Percentiles rank a stretch among this genome's conserved stretches.
These are phyloP conservation scores for Lecanicillium sp. DNA, from an alignment of 2,329 filamentous ascomycete genomes.

Conservation along the genomic window DNA sequence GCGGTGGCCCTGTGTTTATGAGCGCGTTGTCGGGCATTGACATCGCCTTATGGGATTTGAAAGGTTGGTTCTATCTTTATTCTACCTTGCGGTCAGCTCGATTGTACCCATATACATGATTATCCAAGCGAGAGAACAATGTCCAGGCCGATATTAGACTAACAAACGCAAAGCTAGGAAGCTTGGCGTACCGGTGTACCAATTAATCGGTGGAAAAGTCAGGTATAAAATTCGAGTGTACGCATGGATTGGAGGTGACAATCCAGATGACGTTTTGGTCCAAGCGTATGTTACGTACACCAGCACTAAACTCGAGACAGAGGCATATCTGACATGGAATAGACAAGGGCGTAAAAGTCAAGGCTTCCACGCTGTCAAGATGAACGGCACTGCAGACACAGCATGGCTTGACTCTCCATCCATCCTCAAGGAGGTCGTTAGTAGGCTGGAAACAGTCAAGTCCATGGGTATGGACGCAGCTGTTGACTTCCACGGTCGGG, in stretches of 20 bases:
- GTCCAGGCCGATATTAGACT: too few species aligned
- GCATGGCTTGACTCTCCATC: slow-evolving; percentile 69
- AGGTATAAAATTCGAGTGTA: slow-evolving; percentile 64
- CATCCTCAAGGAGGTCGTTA: slow-evolving; percentile 54
- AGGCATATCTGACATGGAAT: too few species aligned
- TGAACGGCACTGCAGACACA: slow-evolving; percentile 72
- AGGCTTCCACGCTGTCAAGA: slow-evolving; percentile 63
- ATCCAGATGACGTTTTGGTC: slow-evolving; percentile 63
- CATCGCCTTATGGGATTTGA: slow-evolving; percentile 74
- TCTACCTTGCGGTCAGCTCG: too few species aligned
- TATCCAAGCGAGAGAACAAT: too few species aligned
- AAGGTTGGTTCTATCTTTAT: too few species aligned
- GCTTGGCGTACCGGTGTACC: slow-evolving; percentile 59
- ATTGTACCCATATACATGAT: too few species aligned
- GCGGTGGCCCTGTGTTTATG: slow-evolving; percentile 75
- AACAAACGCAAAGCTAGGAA: slow-evolving; percentile 33
- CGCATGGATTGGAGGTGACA: slow-evolving; percentile 71
- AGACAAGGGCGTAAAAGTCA: slow-evolving; percentile 49
- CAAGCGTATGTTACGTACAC: too few species aligned
- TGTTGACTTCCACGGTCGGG: slow-evolving; percentile 69
- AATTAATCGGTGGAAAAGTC: slow-evolving; percentile 68
- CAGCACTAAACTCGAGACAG: too few species aligned
- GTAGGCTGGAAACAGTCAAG: slow-evolving; percentile 62
- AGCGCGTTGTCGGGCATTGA: slow-evolving; percentile 70
- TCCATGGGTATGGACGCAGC: slow-evolving; percentile 63